Percentiles rank a stretch among this genome's conserved stretches.
These are phyloP conservation scores for Mycena indigotica DNA, from an alignment of 768 basidiomycete species.

Conservation along the genomic window DNA sequence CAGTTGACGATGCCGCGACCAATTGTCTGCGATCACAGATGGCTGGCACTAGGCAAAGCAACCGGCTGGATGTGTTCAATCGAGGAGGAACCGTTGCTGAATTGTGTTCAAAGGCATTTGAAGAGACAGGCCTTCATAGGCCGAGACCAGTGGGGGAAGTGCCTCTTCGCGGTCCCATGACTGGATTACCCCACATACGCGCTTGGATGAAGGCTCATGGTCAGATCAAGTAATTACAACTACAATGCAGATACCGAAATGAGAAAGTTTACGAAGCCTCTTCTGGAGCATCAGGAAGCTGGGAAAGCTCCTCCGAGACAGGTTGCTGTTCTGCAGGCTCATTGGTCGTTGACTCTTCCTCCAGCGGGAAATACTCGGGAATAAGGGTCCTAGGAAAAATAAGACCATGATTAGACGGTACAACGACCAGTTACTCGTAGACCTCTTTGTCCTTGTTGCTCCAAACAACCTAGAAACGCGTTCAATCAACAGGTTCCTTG, in stretches of 20 bases:
- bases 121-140: slow-evolving; percentile 15
- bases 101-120: slow-evolving; percentile 9
- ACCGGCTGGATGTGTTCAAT: slow-evolving; percentile 18
- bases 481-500: background rate
- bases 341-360: slow-evolving; percentile 5
- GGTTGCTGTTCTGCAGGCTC: background rate
- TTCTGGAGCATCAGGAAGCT: background rate
- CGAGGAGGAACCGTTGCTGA: slow-evolving; percentile 18
- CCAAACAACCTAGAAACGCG: slow-evolving; percentile 53
- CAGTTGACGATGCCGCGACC: slow-evolving; percentile 12
- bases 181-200: slow-evolving; percentile 11
- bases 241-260: background rate
- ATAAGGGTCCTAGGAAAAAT: slow-evolving; percentile 44
- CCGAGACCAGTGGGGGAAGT: slow-evolving; percentile 13
- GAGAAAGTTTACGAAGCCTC: background rate
- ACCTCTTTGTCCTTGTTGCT: slow-evolving; percentile 61
- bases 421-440: slow-evolving; percentile 56
- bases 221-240: slow-evolving; percentile 10
- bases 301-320: slow-evolving; percentile 2
- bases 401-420: background rate
- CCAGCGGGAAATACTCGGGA: slow-evolving; percentile 63
- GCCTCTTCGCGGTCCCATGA: slow-evolving; percentile 16
- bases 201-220: slow-evolving; percentile 15
- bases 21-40: slow-evolving; percentile 10
- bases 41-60: background rate